Conservation (phyloP, 164 flowering plant species). For the Aristolochia californica region DNA sequence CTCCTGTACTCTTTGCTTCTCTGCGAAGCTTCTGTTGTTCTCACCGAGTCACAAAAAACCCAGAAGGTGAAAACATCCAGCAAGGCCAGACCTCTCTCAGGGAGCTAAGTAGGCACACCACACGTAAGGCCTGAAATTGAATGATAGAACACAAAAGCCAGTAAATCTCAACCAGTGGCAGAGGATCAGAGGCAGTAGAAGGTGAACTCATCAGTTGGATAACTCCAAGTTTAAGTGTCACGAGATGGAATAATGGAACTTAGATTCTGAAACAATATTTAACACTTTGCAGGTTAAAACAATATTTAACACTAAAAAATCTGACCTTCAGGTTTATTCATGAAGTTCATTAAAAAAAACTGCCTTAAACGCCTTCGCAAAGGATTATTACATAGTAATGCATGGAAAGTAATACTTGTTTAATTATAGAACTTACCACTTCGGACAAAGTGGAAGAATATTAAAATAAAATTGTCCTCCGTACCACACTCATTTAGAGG, state of each 20-base stretch:
- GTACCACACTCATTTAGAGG: too few relatives aligned
- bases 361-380: too few relatives aligned
- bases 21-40: conserved; percentile 30
- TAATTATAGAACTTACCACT: too few relatives aligned
- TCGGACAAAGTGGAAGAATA: too few relatives aligned
- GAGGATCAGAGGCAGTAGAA: neutral
- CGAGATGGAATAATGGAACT: conserved; percentile 54
- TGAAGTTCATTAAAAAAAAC: too few relatives aligned
- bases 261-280: conserved; percentile 32
- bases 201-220: conserved; percentile 6
- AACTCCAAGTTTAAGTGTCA: conserved; percentile 24
- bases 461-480: too few relatives aligned
- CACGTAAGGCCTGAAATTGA: conserved; percentile 11
- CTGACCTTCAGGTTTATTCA: too few relatives aligned
- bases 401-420: too few relatives aligned
- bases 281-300: too few relatives aligned
- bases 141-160: conserved; percentile 8
- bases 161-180: neutral
- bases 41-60: conserved; percentile 25
- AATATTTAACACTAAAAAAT: too few relatives aligned
- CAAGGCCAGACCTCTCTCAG: conserved; percentile 11
- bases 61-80: too few relatives aligned
- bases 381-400: too few relatives aligned
- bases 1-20: conserved; percentile 34
- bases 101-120: conserved; percentile 20